Percentiles rank a stretch among this genome's conserved stretches.
phyloP scores from a whole-genome alignment of 1,139 yeast genomes.

The Kurtzmaniella quercitrusa region DNA sequence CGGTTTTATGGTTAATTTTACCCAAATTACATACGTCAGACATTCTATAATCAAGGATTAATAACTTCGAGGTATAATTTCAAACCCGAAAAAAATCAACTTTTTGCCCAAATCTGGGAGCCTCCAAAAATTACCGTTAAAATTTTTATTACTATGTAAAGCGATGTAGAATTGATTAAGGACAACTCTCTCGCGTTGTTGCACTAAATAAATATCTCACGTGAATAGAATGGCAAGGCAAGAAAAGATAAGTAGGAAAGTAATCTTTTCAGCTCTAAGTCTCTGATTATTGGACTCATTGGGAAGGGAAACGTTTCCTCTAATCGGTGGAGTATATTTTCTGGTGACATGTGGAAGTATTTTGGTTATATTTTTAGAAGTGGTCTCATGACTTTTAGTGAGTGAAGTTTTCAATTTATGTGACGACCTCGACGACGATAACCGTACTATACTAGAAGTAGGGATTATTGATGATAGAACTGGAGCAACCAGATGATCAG shows the following conservation, averaged over 20 bases:
- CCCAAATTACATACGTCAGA: slow-evolving; percentile 1
- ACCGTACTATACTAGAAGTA: no score
- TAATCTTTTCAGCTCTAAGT: not conserved
- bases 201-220: not conserved
- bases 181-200: not conserved
- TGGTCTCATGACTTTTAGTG: not conserved
- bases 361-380: not conserved
- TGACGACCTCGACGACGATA: no score
- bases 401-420: no score
- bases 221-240: not conserved
- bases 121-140: not conserved
- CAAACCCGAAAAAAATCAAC: slow-evolving; percentile 1
- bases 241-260: not conserved
- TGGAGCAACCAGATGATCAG: no score
- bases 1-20: not conserved
- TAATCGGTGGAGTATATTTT: not conserved
- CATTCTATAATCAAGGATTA: not conserved
- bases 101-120: not conserved
- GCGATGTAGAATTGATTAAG: not conserved
- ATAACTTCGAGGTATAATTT: not conserved
- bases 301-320: not conserved
- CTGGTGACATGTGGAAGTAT: not conserved
- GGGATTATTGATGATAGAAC: no score
- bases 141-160: not conserved
- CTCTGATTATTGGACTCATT: not conserved